These are phyloP conservation scores for Kodamaea anthophila DNA, from an alignment of 1,139 yeast genomes.

Conservation along the genomic window DNA sequence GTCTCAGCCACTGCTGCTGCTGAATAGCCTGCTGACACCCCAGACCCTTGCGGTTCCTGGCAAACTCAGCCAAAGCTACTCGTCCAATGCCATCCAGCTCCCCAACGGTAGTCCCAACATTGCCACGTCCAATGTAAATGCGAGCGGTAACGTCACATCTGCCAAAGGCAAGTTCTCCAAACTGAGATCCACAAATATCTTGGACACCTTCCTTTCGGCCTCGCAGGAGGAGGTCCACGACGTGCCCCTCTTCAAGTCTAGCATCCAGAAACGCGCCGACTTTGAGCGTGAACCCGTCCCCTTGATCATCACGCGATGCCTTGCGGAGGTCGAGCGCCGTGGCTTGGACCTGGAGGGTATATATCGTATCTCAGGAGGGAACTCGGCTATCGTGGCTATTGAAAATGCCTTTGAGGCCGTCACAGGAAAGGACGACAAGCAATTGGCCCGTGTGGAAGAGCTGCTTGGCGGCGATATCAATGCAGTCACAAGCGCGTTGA, in stretches of 20 bases:
- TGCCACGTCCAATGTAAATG: not conserved
- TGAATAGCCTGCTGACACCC: not conserved
- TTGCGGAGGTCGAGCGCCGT: conserved; percentile 70
- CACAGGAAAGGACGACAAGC: conserved; percentile 30
- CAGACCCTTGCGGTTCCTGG: conserved; percentile 1
- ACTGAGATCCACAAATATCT: conserved; percentile 44
- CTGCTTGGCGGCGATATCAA: conserved; percentile 65
- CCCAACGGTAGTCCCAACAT: conserved; percentile 9
- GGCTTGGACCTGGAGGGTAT: conserved; percentile 79
- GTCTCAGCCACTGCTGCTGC: not conserved
- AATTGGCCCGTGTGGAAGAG: conserved; percentile 35
- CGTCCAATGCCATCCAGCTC: conserved; percentile 13
- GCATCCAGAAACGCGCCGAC: conserved; percentile 53
- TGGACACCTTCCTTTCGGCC: conserved; percentile 30
- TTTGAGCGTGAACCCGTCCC: conserved; percentile 65
- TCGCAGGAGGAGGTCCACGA: conserved; percentile 12
- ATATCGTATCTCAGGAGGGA: conserved; percentile 86
- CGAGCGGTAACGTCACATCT: conserved; percentile 1
- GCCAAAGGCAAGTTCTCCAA: conserved; percentile 23
- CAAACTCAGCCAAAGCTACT: conserved; percentile 13
- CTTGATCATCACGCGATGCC: conserved; percentile 61
- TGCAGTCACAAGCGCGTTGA: conserved; percentile 81
- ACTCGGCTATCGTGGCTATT: conserved; percentile 61
- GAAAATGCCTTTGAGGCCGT: conserved; percentile 40
- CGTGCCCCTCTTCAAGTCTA: conserved; percentile 36